Evolutionary conservation across 495 filamentous ascomycete genomes (phyloP).

Genomic region (Lichenothelia convexa): DNA sequence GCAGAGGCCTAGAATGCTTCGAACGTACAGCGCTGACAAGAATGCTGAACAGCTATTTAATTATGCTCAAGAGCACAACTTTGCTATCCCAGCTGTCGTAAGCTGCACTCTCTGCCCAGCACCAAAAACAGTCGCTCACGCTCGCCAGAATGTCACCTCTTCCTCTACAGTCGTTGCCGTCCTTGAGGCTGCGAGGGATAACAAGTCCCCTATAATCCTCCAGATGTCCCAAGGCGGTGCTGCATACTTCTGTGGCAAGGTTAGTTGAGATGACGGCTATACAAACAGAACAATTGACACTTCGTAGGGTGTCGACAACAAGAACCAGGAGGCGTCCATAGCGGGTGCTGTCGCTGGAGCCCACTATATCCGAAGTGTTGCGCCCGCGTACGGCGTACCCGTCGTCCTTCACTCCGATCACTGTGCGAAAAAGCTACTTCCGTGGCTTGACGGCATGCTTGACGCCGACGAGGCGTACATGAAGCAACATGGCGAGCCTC

Average conservation of each 20-base stretch:
- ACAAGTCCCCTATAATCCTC: slow-evolving; percentile 73
- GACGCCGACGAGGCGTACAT: slow-evolving; percentile 83
- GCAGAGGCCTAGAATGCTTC: neutral
- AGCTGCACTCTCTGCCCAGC: slow-evolving; percentile 8
- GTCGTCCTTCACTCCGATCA: slow-evolving; percentile 78
- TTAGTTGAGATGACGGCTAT: slow-evolving; percentile 14
- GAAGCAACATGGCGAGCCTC: slow-evolving; percentile 77
- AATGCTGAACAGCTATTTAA: slow-evolving; percentile 44
- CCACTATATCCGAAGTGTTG: slow-evolving; percentile 81
- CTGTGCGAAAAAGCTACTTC: slow-evolving; percentile 27
- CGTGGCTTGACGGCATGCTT: slow-evolving; percentile 90
- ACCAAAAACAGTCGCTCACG: neutral
- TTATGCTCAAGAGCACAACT: slow-evolving; percentile 66
- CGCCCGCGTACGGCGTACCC: slow-evolving; percentile 73
- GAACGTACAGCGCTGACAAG: neutral
- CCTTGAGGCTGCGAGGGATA: slow-evolving; percentile 84
- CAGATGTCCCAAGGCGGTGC: slow-evolving; percentile 88
- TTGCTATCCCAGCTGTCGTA: slow-evolving; percentile 82
- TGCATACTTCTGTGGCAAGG: slow-evolving; percentile 87
- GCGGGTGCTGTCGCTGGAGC: slow-evolving; percentile 73
- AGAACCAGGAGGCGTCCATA: slow-evolving; percentile 72
- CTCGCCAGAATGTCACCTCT: slow-evolving; percentile 60
- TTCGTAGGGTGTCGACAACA: slow-evolving; percentile 63
- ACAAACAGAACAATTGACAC: slow-evolving; percentile 4
- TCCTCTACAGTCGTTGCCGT: slow-evolving; percentile 73